phyloP scores from a whole-genome alignment of 352 stramenopile genomes.

The Blastocystis sp. region DNA sequence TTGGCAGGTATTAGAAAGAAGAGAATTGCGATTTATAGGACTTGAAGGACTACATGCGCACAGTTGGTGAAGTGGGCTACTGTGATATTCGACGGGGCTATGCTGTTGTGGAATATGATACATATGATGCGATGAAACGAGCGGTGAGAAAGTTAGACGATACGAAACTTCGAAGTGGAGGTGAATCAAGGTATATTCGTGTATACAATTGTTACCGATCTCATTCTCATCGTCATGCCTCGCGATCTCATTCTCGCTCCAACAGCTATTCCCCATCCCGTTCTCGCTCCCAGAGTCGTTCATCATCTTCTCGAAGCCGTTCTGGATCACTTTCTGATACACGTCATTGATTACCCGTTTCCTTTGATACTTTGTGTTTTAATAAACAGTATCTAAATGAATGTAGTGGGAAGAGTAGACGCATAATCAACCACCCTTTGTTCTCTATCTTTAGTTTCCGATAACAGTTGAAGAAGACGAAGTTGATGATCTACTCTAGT shows the following conservation, averaged over 20 bases:
- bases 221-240: background rate
- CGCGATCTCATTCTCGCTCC: background rate
- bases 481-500: background rate
- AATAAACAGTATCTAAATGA: constrained; percentile 23
- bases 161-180: constrained; percentile 26
- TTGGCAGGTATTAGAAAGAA: constrained; percentile 1
- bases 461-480: background rate
- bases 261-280: background rate
- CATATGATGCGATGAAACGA: constrained; percentile 52
- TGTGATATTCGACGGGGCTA: constrained; percentile 19
- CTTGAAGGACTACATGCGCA: constrained; percentile 47
- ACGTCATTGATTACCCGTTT: background rate
- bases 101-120: constrained; percentile 22
- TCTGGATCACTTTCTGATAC: background rate
- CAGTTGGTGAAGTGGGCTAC: background rate
- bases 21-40: background rate
- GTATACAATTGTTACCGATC: background rate
- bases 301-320: background rate
- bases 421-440: background rate
- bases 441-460: background rate
- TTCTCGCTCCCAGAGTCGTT: background rate
- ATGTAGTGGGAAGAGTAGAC: background rate
- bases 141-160: constrained; percentile 29
- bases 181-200: constrained; percentile 20
- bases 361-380: no score